These are phyloP conservation scores for Skeletonema costatum DNA, from an alignment of 108 stramenopile species.

Conservation along the genomic window DNA sequence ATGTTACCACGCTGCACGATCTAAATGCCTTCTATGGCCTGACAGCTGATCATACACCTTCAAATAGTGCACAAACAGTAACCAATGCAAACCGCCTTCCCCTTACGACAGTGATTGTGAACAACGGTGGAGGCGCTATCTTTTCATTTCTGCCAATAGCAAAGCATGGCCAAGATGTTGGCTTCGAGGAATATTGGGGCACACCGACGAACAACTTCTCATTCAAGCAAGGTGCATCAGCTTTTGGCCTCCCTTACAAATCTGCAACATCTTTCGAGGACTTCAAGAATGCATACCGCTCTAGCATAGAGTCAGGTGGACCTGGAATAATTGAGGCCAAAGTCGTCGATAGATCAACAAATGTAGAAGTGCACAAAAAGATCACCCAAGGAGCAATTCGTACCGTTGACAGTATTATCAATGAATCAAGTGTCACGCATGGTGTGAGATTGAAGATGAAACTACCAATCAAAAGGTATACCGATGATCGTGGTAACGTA, in stretches of 20 bases:
- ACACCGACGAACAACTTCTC: conserved; percentile 85
- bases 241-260: conserved; percentile 64
- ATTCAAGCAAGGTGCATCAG: conserved; percentile 61
- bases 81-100: conserved; percentile 39
- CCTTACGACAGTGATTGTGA: conserved; percentile 77
- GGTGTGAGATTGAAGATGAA: background rate
- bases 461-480: conserved; percentile 44
- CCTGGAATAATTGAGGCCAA: conserved; percentile 63
- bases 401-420: conserved; percentile 30
- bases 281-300: conserved; percentile 47
- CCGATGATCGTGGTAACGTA: background rate
- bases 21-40: conserved; percentile 83
- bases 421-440: background rate
- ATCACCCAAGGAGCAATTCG: conserved; percentile 48
- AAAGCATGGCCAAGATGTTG: conserved; percentile 83
- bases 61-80: conserved; percentile 15
- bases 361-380: conserved; percentile 67
- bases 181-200: conserved; percentile 89
- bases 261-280: conserved; percentile 37
- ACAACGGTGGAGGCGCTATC: conserved; percentile 95
- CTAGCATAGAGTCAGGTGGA: conserved; percentile 21
- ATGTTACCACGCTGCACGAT: conserved; percentile 90
- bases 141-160: conserved; percentile 95
- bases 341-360: conserved; percentile 60
- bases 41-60: conserved; percentile 14